Percentiles rank a stretch among this genome's conserved stretches.
Evolutionary conservation across 768 basidiomycete species (phyloP).

Genomic region (Psilocybe tampanensis): DNA sequence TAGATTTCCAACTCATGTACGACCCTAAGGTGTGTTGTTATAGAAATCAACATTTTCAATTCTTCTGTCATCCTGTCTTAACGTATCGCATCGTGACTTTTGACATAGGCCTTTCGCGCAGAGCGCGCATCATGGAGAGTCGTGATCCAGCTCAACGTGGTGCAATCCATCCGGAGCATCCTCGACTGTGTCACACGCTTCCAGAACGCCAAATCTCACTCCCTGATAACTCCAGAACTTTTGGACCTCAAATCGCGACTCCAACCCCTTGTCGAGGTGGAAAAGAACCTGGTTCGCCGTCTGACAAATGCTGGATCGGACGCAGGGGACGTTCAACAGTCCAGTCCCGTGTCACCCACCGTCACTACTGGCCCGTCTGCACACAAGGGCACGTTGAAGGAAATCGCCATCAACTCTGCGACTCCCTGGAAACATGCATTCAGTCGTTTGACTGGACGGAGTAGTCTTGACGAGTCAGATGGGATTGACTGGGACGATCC

Average conservation of each 20-base stretch:
- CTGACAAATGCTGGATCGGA: constrained; percentile 50
- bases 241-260: constrained; percentile 60
- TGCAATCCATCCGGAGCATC: constrained; percentile 66
- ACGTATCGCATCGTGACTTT: not conserved
- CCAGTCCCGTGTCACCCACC: no score
- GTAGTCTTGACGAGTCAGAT: constrained; percentile 31
- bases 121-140: constrained; percentile 69
- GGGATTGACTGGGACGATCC: constrained; percentile 47
- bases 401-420: constrained; percentile 56
- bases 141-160: constrained; percentile 72
- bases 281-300: constrained; percentile 58
- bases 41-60: not conserved
- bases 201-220: constrained; percentile 22
- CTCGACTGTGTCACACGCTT: constrained; percentile 52
- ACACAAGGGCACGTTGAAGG: constrained; percentile 31
- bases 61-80: not conserved
- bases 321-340: no score
- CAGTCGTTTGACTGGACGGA: constrained; percentile 32
- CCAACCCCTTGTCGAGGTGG: constrained; percentile 61
- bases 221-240: constrained; percentile 44
- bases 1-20: constrained; percentile 68
- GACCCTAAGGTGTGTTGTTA: constrained; percentile 49
- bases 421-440: constrained; percentile 54
- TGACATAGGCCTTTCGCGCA: constrained; percentile 49
- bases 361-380: not conserved